These are phyloP conservation scores for Corymbia citriodora DNA, from an alignment of 441 rosid genomes.

Conservation along the genomic window DNA sequence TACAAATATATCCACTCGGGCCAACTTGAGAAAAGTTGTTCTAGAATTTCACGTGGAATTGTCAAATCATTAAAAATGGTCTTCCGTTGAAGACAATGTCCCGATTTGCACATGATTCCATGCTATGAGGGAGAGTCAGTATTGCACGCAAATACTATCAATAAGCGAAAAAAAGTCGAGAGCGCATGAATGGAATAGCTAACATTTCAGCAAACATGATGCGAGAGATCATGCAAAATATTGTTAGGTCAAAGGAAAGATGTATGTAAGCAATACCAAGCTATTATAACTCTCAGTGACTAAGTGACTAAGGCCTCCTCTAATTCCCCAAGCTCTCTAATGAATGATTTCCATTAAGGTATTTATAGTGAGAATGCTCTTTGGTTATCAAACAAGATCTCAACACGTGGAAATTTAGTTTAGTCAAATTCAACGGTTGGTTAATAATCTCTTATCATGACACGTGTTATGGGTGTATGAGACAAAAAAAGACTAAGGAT, in stretches of 20 bases:
- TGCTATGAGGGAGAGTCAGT: background rate
- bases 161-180: background rate
- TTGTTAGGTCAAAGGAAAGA: background rate
- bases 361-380: background rate
- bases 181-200: background rate
- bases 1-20: background rate
- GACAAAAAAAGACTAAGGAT: background rate
- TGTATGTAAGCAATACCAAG: background rate
- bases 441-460: background rate
- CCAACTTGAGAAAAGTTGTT: background rate
- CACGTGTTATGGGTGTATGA: background rate
- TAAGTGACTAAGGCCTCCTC: background rate
- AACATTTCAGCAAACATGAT: background rate
- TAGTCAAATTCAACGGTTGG: background rate
- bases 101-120: background rate
- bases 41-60: background rate
- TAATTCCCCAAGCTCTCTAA: background rate
- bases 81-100: background rate
- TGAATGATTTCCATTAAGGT: background rate
- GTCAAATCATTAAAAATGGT: background rate
- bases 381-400: background rate
- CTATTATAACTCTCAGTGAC: background rate
- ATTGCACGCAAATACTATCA: background rate
- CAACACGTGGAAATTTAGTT: background rate
- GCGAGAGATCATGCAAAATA: background rate